Evolutionary conservation across 139 green algal species (phyloP), one percentile per base, ranked within the genome.

Genomic region (Penium margaritaceum): DNA sequence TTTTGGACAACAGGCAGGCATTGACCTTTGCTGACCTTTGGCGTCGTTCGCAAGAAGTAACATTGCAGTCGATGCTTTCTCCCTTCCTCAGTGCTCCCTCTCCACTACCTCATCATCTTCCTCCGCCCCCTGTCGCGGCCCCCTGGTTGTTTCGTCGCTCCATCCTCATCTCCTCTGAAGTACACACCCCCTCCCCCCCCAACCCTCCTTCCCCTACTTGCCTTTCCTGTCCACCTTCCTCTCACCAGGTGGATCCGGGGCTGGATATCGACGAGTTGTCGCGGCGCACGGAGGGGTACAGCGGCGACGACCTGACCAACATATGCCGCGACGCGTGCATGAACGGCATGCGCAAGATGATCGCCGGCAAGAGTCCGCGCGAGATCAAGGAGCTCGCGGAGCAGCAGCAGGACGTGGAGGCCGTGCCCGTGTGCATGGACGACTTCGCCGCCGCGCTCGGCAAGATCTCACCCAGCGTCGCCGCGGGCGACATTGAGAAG

Each of bases 221-320:
- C n/a, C 51, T 34, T 60, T 24, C 6, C 51, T 60, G 14, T 9
- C 51, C 15, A 5, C 51, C 46, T 57, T 57, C 0, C 1, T 60
- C 24, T 33, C 19, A 60, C 2, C 44, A 80, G 74, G 15, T 55
- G 27, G 70, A 70, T 3, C 24, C 70, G 0, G 87, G 88, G 46
- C 83, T 95, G 17, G 83, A 96, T 63, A 85, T 91, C 36, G 83
- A 86, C 0, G 47, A 84, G 27, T 71, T 97, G 15, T 84, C 86
- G 0, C 3, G 63, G 1, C 67, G 81, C 55, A 84, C 88, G n/a
- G 83, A 91, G 35, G 91, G 92, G 33, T 96, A 94, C 80, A 88
- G 72, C 46, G 91, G 91, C 0, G 91, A 96, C 68, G 91, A 96
- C 84, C 87, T 95, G 70, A 93, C 90, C 51, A 94, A 93, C 82